Base-by-base conservation (phyloP, 306 rosid species). In the Cucurbita ficifolia region DNA sequence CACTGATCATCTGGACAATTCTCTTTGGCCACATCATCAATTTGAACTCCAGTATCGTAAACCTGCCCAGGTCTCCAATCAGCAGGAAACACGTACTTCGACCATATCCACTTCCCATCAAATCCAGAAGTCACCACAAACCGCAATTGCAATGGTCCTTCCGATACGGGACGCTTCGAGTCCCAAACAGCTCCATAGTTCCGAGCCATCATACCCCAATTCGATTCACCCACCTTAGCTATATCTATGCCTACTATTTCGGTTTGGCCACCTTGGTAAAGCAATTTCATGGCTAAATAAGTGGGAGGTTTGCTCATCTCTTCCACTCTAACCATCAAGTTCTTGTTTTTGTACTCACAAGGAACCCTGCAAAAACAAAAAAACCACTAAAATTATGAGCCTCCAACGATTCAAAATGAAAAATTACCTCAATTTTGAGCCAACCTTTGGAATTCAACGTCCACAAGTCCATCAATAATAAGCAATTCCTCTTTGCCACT, bases 181-280 rank as follows among this genome's bases (percentile, higher is more conserved):
- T 88, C 91, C 97, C 97, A 93, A 24, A 90, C 82, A 0, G 93
- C 93, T 9, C 98, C 97, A 52, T 86, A 18, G 6, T 73, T 90
- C 70, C 96, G 79, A 35, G 77, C 83, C 87, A 93, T 8, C 80
- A 45, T 85, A 7, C 80, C 21, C 98, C 98, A 93, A 0, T 88
- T 81, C 19, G 93, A 67, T 46, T 88, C 96, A 49, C 87, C 90
- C 54, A 92, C 98, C 91, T 83, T 82, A 78, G 99, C 99, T 24
- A 94, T 88, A 62, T 94, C 96, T 50, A 87, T 87, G 6, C n/a
- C 82, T 0, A 84, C 97, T 7, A 94, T 89, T 81, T 91, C 99
- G 1, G 99, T 94, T 85, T 94, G 97, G 73, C 99, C 99, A 1
- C 99, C 99, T 81, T 94, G 96, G 55, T 86, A 89, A 80, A 94